Evolutionary conservation across 1,284 basidiomycete species (phyloP).

Genomic region (Naganishia sp.): DNA sequence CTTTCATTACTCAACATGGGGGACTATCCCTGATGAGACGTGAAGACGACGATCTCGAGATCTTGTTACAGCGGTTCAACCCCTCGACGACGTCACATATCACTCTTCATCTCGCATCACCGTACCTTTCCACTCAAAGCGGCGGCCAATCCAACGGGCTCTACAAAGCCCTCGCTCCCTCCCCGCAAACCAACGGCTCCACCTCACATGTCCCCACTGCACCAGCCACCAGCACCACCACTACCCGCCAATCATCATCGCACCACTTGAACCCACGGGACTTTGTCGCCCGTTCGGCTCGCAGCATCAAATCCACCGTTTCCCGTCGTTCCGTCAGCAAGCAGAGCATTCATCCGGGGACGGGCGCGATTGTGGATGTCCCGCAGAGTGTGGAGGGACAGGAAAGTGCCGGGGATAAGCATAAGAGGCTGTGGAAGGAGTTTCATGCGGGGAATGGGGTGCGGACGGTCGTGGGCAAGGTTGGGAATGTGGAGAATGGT

Average conservation of each 20-base stretch:
- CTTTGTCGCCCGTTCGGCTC: constrained; percentile 24
- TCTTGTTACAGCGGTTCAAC: constrained; percentile 47
- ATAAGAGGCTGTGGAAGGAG: constrained; percentile 75
- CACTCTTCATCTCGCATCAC: constrained; percentile 46
- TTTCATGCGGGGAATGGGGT: constrained; percentile 92
- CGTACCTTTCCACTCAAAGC: constrained; percentile 29
- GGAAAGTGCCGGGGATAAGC: constrained; percentile 44
- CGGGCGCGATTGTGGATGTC: constrained; percentile 21
- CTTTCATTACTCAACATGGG: too few relatives aligned
- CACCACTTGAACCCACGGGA: constrained; percentile 20
- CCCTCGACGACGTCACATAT: constrained; percentile 41
- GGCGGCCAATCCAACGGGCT: constrained; percentile 28
- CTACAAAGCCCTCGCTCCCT: constrained; percentile 22
- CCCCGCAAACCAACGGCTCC: background rate
- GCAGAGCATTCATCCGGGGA: constrained; percentile 21
- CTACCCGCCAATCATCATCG: background rate
- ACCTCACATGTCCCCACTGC: background rate
- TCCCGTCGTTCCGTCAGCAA: constrained; percentile 12
- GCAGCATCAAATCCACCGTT: constrained; percentile 10
- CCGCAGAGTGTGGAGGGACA: constrained; percentile 1
- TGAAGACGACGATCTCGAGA: constrained; percentile 53
- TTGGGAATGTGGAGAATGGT: constrained; percentile 87
- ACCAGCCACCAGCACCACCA: background rate
- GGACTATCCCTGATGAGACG: background rate
- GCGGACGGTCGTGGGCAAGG: constrained; percentile 83